Conservation (phyloP, 306 rosid genomes). For the Pyrus bretschneideri region DNA sequence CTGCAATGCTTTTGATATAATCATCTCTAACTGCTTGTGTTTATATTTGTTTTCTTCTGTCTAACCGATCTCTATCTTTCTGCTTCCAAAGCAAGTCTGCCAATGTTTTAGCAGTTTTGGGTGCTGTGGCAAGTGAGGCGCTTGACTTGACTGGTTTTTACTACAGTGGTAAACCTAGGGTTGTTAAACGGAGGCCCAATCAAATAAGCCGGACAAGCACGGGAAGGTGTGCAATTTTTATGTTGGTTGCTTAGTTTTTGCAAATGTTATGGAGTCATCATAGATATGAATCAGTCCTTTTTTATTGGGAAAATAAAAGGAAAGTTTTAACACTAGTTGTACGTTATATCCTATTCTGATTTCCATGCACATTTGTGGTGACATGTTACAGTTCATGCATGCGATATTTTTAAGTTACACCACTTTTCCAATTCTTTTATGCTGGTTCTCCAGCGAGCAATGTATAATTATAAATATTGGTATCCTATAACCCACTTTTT, state of each 20-base stretch:
- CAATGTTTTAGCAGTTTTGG: slow-evolving; percentile 89
- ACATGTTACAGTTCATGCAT: background rate
- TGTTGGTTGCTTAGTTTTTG: background rate
- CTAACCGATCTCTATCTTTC: slow-evolving; percentile 29
- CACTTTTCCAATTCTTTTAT: background rate
- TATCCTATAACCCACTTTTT: background rate
- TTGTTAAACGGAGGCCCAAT: slow-evolving; percentile 46
- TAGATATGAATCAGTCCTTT: background rate
- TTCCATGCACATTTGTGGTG: background rate
- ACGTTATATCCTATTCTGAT: background rate
- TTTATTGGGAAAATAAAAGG: background rate
- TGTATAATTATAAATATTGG: background rate
- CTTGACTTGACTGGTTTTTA: slow-evolving; percentile 84
- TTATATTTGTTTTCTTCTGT: background rate
- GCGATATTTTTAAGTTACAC: background rate
- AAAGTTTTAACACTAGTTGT: background rate
- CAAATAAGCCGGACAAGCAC: slow-evolving; percentile 60
- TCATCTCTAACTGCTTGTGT: background rate
- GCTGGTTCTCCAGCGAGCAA: background rate
- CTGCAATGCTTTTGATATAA: background rate
- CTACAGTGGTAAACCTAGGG: slow-evolving; percentile 76
- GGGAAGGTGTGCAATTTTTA: slow-evolving; percentile 42
- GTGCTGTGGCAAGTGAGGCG: slow-evolving; percentile 87
- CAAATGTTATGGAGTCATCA: background rate
- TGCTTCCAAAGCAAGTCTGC: slow-evolving; percentile 80